Conservation (phyloP, 148 eudicot species). For the Polygonum aviculare region DNA sequence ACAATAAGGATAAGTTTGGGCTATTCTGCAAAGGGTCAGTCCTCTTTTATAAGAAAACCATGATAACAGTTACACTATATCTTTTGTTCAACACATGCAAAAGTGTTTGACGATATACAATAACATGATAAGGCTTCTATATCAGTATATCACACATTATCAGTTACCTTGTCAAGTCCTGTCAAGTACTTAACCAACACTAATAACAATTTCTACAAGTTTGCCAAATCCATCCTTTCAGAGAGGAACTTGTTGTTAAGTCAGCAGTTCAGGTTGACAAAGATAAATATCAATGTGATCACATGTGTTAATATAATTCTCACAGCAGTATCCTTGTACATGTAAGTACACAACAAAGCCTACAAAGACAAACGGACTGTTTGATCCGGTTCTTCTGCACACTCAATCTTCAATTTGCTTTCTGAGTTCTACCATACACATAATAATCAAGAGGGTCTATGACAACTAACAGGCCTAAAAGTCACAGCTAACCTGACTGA, state of each 20-base stretch:
- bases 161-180: too few species aligned
- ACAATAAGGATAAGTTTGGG: not conserved
- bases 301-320: not conserved
- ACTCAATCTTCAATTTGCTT: not conserved
- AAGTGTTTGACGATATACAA: too few species aligned
- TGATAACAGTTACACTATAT: not conserved
- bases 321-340: not conserved
- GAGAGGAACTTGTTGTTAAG: not conserved
- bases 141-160: too few species aligned
- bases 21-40: not conserved
- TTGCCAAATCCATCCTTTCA: too few species aligned
- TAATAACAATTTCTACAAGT: too few species aligned
- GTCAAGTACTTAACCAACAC: too few species aligned
- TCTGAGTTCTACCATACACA: not conserved
- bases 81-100: not conserved
- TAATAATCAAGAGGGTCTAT: slow-evolving; percentile 1
- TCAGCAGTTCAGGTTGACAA: not conserved
- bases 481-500: not conserved
- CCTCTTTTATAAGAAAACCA: not conserved
- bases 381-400: not conserved
- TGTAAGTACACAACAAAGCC: not conserved
- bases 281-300: not conserved
- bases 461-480: not conserved
- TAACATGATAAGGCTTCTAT: too few species aligned
- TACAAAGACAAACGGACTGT: not conserved